phyloP scores from a whole-genome alignment of 1,284 basidiomycete species.

The Trametes sp. region DNA sequence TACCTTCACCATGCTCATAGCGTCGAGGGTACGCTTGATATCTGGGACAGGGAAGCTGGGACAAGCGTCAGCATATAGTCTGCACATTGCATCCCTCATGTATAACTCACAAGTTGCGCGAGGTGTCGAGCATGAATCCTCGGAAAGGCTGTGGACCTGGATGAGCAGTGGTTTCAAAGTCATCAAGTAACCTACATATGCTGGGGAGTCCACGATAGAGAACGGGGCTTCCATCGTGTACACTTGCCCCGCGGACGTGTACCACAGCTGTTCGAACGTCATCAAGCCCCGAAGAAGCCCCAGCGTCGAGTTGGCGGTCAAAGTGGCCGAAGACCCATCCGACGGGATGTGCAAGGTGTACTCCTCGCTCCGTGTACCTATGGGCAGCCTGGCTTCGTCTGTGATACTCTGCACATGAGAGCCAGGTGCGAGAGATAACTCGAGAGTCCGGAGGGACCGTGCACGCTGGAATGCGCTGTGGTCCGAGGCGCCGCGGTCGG shows the following conservation, averaged over 20 bases:
- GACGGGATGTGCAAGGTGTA: conserved; percentile 70
- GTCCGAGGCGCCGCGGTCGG: conserved; percentile 55
- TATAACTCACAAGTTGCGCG: conserved; percentile 56
- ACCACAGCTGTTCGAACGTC: conserved; percentile 86
- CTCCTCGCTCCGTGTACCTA: conserved; percentile 65
- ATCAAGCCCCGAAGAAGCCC: conserved; percentile 84
- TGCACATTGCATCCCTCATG: neutral
- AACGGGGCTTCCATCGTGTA: conserved; percentile 70
- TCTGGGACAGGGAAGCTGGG: conserved; percentile 65
- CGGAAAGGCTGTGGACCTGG: conserved; percentile 64
- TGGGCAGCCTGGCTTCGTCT: conserved; percentile 56
- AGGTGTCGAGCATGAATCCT: conserved; percentile 84
- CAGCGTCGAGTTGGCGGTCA: conserved; percentile 75
- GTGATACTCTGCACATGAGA: conserved; percentile 50
- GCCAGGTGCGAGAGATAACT: conserved; percentile 48
- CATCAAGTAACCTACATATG: conserved; percentile 54
- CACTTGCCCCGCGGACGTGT: conserved; percentile 52
- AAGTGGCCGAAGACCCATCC: conserved; percentile 61
- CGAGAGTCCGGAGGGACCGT: conserved; percentile 40
- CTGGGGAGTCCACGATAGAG: conserved; percentile 65
- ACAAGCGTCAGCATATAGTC: neutral
- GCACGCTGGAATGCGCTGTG: conserved; percentile 41
- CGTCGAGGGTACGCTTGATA: conserved; percentile 78
- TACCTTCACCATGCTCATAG: conserved; percentile 89
- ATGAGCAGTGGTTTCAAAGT: neutral